These are phyloP conservation scores for Proliferodiscus dingleyae DNA, from an alignment of 2,329 filamentous ascomycete genomes.

Conservation along the genomic window DNA sequence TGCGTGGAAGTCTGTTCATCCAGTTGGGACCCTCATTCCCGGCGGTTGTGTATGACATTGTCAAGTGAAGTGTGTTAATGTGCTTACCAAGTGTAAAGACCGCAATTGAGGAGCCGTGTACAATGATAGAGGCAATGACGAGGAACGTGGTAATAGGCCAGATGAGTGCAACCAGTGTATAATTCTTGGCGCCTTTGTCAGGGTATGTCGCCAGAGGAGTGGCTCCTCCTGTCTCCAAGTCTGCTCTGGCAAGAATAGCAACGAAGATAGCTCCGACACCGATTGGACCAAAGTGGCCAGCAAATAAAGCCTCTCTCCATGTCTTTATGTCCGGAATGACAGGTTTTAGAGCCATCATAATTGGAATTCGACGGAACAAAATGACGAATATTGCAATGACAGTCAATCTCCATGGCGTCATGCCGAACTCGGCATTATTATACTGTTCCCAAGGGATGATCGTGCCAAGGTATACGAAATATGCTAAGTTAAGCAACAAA, in stretches of 20 bases:
- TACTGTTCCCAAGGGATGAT: slow-evolving; percentile 96
- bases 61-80: slow-evolving; percentile 93
- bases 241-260: slow-evolving; percentile 86
- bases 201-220: slow-evolving; percentile 67
- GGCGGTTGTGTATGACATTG: slow-evolving; percentile 90
- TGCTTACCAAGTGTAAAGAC: slow-evolving; percentile 97
- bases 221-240: slow-evolving; percentile 69
- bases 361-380: slow-evolving; percentile 89
- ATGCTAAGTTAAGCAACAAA: slow-evolving; percentile 90
- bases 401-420: slow-evolving; percentile 84
- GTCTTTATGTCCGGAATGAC: slow-evolving; percentile 96
- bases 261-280: slow-evolving; percentile 96
- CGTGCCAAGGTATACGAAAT: slow-evolving; percentile 96
- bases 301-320: slow-evolving; percentile 94
- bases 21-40: slow-evolving; percentile 85
- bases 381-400: slow-evolving; percentile 92
- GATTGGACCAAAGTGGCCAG: slow-evolving; percentile 95
- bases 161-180: slow-evolving; percentile 74
- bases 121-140: slow-evolving; percentile 88
- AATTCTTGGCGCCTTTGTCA: slow-evolving; percentile 46
- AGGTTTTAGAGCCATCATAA: slow-evolving; percentile 89
- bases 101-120: slow-evolving; percentile 96
- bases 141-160: slow-evolving; percentile 96
- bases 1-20: slow-evolving; percentile 86
- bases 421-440: slow-evolving; percentile 68